A percentile compares a stretch with the other conserved stretches of the same genome.
These are phyloP conservation scores for Aspergillus pseudotamarii DNA, from an alignment of 2,329 filamentous ascomycete species.

Conservation along the genomic window DNA sequence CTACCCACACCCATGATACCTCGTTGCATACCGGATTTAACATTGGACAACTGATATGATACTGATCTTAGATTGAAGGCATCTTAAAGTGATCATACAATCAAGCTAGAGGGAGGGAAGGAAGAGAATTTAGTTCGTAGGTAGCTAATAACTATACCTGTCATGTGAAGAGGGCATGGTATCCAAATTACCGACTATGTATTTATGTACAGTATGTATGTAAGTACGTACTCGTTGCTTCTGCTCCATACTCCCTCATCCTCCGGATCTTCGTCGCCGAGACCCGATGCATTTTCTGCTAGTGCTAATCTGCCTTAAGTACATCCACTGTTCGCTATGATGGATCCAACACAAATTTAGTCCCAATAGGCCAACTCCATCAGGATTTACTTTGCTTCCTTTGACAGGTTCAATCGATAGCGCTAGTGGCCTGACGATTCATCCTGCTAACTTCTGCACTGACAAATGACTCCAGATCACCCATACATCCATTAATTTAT, in stretches of 20 bases:
- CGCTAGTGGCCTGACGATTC: conserved; percentile 8
- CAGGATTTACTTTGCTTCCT: conserved; percentile 1
- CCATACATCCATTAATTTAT: not conserved
- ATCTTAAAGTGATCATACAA: conserved; percentile 2
- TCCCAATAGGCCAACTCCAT: conserved; percentile 1
- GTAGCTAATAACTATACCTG: not conserved
- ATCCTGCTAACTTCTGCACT: conserved; percentile 1
- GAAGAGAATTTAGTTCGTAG: not conserved
- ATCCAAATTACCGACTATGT: not conserved
- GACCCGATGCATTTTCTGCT: conserved; percentile 13
- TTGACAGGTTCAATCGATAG: conserved; percentile 8
- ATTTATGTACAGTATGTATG: not conserved
- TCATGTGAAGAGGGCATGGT: not conserved
- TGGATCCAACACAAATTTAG: conserved; percentile 5
- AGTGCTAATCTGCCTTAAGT: conserved; percentile 8
- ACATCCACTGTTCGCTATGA: conserved; percentile 7
- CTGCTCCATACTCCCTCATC: conserved; percentile 5
- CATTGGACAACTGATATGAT: not conserved
- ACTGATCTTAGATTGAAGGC: not conserved
- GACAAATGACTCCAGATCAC: not conserved
- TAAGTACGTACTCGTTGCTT: not conserved
- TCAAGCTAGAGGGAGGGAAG: not conserved
- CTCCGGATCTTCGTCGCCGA: conserved; percentile 14
- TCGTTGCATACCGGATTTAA: not conserved
- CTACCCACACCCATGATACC: not conserved